These are phyloP conservation scores for Plantago rigida DNA, from an alignment of 305 asterid genomes.

Conservation along the genomic window DNA sequence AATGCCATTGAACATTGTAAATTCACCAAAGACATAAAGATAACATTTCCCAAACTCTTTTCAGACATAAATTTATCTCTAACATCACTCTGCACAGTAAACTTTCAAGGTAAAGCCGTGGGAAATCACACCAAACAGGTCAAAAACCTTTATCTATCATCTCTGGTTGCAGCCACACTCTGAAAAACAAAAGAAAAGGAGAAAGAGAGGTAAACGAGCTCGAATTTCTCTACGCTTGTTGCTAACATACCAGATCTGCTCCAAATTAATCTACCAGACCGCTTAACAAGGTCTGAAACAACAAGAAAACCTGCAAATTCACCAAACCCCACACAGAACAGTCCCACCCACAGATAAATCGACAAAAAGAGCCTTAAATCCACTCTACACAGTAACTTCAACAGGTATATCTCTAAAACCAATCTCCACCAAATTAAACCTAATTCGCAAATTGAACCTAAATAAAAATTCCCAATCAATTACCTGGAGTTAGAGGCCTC, in stretches of 20 bases:
- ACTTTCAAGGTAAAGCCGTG: too few species aligned
- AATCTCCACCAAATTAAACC: neutral
- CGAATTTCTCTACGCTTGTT: slow-evolving; percentile 7
- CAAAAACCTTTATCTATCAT: too few species aligned
- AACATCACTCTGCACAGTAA: too few species aligned
- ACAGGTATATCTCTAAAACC: neutral
- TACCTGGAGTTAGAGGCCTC: slow-evolving; percentile 70
- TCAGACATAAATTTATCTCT: too few species aligned
- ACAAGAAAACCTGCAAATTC: neutral
- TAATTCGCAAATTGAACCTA: neutral
- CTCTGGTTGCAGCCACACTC: neutral
- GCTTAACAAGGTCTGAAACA: slow-evolving; percentile 1
- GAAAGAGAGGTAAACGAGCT: neutral
- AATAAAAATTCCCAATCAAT: slow-evolving; percentile 25
- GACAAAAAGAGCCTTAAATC: too few species aligned
- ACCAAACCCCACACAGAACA: too few species aligned
- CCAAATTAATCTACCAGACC: slow-evolving; percentile 21
- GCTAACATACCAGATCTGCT: slow-evolving; percentile 51
- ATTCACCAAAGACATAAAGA: neutral
- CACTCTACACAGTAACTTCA: neutral
- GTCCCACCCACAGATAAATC: too few species aligned
- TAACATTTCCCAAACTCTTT: neutral
- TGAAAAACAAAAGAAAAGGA: slow-evolving; percentile 12
- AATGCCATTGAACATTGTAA: slow-evolving; percentile 21
- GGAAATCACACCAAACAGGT: too few species aligned